Base-by-base conservation (phyloP, 257 asterid species). In the Anisodus acutangulus region DNA sequence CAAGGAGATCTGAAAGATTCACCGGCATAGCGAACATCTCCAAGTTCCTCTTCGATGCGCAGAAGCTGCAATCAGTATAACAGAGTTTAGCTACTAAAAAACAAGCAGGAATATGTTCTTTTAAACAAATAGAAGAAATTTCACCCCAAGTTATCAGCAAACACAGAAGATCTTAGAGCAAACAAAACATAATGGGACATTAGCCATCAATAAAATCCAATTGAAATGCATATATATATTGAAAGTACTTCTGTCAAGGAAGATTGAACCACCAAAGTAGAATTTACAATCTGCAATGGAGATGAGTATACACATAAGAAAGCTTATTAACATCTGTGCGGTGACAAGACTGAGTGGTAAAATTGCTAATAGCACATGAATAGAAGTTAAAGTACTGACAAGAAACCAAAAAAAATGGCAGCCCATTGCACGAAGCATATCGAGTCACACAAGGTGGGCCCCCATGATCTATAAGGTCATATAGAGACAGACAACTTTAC, bases 31-130 rank as follows among this genome's bases (percentile, higher is more conserved):
- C 98, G 92, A 85, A 96, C 99, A 80, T 87, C 86, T 66, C 98
- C 98, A 39, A 96, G 97, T 85, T 96, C 99, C 90, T 94, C 98
- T 86, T 96, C 99, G 66, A 96, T 94, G 83, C 98, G 99, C 12
- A 94, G 93, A 87, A 96, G 98, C 98, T 96, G 90, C 87, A 88
- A 68, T 47, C 41, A 85, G 60, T 58, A 9, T 37, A 74, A 10
- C 35, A 69, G 16, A 78, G 72, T 76, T 78, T 64, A 80, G 37
- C 17, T 41, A 71, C 59, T 80, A 22, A 47, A 39, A 63, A 58
- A 66, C 19, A 57, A 70, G 85, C 57, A 68, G 41, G 8, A 78
- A 78, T 31, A 31, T 31, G 0, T 13, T 13, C 51, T 76, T 76
- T 5, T 3, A 1, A 15, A 51, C 47, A 47, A 49, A 15, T 43